Base-by-base conservation (phyloP, 306 rosid genomes). In the Rubus parviflorus region DNA sequence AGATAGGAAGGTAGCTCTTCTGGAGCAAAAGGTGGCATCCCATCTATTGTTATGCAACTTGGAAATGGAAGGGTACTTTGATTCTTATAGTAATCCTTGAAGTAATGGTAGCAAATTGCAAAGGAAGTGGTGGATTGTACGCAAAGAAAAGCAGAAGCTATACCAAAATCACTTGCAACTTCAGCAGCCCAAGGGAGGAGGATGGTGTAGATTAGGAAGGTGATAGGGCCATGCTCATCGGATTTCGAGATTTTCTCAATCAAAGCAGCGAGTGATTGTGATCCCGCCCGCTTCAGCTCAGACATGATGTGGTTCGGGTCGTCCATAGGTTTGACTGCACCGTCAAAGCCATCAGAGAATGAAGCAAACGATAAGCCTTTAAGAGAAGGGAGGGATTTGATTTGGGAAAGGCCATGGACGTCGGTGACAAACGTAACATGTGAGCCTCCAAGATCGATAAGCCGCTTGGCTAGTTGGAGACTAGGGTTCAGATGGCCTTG, bases 141-240 rank as follows among this genome's bases (percentile, higher is more conserved):
- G 60, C 84, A 70, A 20, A 75, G 68, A 12, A 75, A 61, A 7
- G 77, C 77, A 6, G 84, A 81, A 13, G 81, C 68, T 35, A 81
- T 42, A 53, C 69, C 73, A 52, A 76, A 14, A 6, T 52, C 38
- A 51, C 56, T 51, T 41, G 86, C 86, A 70, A 75, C 78, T 43
- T n/a, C 42, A 19, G 56, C 46, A 1, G 77, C 80, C 83, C 83
- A 83, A 7, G 83, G 78, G 49, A 80, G 71, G 35, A 79, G 73
- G 20, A 75, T 0, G 2, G 81, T 61, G 71, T 83, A 83, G 30
- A 83, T 20, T 1, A 79, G 47, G 48, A 52, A 79, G 42, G 86
- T 53, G 57, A 79, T 48, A 5, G 83, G 78, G 35, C 80, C 45
- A 22, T 35, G 74, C 16, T 70, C 47, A 7, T 40, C 40, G 14